Evolutionary conservation across 495 filamentous ascomycete species (phyloP).

Genomic region (Penicillium soppii): DNA sequence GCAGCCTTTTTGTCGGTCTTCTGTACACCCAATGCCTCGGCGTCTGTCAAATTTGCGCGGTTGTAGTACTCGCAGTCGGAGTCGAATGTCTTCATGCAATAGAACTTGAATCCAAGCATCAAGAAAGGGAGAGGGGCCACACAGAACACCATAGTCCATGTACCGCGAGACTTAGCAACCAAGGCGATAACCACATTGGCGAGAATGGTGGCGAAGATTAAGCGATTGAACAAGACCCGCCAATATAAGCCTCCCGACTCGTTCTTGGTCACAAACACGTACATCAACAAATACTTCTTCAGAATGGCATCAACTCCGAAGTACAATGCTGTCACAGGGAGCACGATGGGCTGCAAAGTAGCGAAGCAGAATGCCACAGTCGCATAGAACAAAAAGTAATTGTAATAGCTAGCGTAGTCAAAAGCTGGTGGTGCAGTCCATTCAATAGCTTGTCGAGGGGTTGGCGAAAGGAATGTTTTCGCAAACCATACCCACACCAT

Average conservation of each 20-base stretch:
- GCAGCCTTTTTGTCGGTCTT: constrained; percentile 52
- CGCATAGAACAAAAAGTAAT: constrained; percentile 89
- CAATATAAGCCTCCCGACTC: constrained; percentile 95
- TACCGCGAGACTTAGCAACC: constrained; percentile 60
- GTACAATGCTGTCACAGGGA: constrained; percentile 89
- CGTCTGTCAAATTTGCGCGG: constrained; percentile 56
- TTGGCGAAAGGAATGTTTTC: constrained; percentile 81
- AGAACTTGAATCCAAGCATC: constrained; percentile 81
- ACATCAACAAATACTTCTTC: constrained; percentile 94
- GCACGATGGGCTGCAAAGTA: constrained; percentile 81
- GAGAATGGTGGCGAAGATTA: constrained; percentile 79
- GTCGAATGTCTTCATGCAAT: constrained; percentile 77
- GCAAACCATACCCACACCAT: constrained; percentile 78
- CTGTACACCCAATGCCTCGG: constrained; percentile 50
- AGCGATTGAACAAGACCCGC: constrained; percentile 85
- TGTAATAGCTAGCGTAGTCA: constrained; percentile 96
- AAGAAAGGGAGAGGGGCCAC: constrained; percentile 78
- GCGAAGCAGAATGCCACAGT: constrained; percentile 87
- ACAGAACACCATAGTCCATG: constrained; percentile 59
- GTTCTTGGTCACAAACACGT: constrained; percentile 93
- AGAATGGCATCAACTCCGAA: constrained; percentile 83
- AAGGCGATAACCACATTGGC: constrained; percentile 78
- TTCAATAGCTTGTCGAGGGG: constrained; percentile 89
- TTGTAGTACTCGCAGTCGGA: constrained; percentile 74
- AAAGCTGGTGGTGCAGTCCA: constrained; percentile 90